Evolutionary conservation across 805 yeast species (phyloP).

Genomic region (Wickerhamomyces hampshirensis): DNA sequence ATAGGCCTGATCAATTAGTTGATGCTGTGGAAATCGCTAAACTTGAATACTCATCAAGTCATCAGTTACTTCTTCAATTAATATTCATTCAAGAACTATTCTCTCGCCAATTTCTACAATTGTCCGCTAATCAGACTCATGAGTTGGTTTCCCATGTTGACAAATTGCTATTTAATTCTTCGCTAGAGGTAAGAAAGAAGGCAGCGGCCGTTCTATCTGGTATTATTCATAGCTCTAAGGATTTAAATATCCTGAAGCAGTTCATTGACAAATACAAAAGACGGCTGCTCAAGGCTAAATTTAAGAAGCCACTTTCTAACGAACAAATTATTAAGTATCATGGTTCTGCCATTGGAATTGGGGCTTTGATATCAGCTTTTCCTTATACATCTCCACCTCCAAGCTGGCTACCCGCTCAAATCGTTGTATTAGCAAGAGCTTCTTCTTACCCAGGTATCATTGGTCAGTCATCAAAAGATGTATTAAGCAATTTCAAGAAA

Average conservation of each 20-base stretch:
- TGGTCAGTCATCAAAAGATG: conserved; percentile 79
- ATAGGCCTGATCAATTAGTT: conserved; percentile 36
- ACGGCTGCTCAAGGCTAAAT: conserved; percentile 23
- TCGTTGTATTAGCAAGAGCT: conserved; percentile 65
- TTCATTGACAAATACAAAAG: conserved; percentile 31
- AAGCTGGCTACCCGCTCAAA: conserved; percentile 72
- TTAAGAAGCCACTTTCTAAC: conserved; percentile 30
- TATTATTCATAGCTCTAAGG: conserved; percentile 52
- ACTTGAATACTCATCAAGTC: conserved; percentile 38
- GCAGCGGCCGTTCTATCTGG: conserved; percentile 77
- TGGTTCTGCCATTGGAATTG: conserved; percentile 84
- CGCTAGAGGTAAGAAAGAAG: conserved; percentile 68
- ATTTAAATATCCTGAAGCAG: conserved; percentile 35
- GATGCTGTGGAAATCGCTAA: conserved; percentile 39
- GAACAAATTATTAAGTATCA: conserved; percentile 53
- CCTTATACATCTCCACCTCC: conserved; percentile 93
- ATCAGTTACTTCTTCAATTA: conserved; percentile 64
- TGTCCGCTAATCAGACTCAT: conserved; percentile 43
- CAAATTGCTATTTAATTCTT: conserved; percentile 51
- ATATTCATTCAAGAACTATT: conserved; percentile 67
- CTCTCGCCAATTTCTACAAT: conserved; percentile 57
- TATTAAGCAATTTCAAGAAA: conserved; percentile 80
- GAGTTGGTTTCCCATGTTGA: conserved; percentile 48
- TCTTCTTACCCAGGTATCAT: conserved; percentile 72
- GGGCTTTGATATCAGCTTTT: conserved; percentile 84